Percentiles rank a stretch among this genome's conserved stretches.
These are phyloP conservation scores for Aureobasidium musti DNA, from an alignment of 2,329 filamentous ascomycete genomes.

Conservation along the genomic window DNA sequence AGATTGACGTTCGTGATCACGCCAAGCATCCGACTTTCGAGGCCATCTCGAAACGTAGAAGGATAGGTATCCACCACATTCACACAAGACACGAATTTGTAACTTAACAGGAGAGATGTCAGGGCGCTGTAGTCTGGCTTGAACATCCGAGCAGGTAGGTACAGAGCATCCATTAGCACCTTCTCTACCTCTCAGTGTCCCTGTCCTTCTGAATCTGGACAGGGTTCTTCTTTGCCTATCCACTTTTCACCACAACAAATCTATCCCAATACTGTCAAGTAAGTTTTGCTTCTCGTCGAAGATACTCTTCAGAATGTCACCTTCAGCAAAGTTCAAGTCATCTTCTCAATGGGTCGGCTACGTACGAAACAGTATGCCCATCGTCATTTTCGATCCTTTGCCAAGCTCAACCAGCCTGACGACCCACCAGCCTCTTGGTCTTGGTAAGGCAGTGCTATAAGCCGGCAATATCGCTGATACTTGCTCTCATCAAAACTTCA, in stretches of 20 bases:
- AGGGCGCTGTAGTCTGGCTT: background rate
- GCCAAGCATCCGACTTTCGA: conserved; percentile 1
- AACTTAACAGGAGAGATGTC: background rate
- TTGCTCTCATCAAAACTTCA: background rate
- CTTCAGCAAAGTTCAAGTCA: too few species aligned
- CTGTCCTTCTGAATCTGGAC: background rate
- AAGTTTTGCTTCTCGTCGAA: background rate
- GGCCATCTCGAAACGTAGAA: background rate
- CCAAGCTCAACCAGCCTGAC: background rate
- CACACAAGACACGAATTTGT: background rate
- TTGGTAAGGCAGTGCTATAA: background rate
- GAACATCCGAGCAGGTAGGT: background rate
- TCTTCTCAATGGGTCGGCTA: background rate
- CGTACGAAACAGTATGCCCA: background rate
- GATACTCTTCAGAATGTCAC: background rate
- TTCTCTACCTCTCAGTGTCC: background rate
- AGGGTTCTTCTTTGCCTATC: too few species aligned
- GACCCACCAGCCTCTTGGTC: background rate
- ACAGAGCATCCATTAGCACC: background rate
- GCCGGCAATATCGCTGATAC: background rate
- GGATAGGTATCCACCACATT: background rate
- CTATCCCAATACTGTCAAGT: background rate
- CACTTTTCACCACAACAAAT: too few species aligned
- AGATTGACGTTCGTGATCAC: background rate
- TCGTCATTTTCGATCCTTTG: conserved; percentile 13